Evolutionary conservation across 805 yeast species (phyloP), one percentile per base, ranked within the genome.

Genomic region (Grigorovia yakushimaensis): DNA sequence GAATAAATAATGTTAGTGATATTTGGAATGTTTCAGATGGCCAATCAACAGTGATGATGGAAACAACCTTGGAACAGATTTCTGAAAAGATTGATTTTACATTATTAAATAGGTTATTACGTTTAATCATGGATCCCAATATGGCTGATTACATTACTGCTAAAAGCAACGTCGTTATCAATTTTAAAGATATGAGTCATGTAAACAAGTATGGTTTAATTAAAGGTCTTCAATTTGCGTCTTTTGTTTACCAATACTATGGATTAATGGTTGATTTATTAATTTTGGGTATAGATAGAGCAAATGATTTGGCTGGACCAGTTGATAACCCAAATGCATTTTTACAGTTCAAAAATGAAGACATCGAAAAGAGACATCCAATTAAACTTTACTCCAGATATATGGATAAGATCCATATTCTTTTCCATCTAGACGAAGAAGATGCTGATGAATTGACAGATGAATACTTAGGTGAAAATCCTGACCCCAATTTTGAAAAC

Each of bases 61-160:
- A 89, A 59, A 78, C 95, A 0, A 69, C 78, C 0, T 64, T 93
- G 51, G 73, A 73, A 52, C 83, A 83, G 53, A 58, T 91, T 49
- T 74, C 89, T 0, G 96, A 91, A 52, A 89, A 88, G 56, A 79
- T 88, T 30, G 99, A 93, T 58, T 77, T 93, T 49, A 88, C 97
- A 0, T 68, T 93, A 46, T 68, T 93, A 50, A 93, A 91, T 62
- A 76, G 96, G 51, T 68, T 93, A 40, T 66, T 93, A 47, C 70
- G 95, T 46, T 72, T 93, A 50, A 74, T 93, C 38, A 79, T 88
- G 54, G 98, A 93, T 59, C 83, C 95, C 1, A 85, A 84, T 54
- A 78, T 93, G 57, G 98, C 98, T 3, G 98, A 93, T 65, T 93
- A 93, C 61, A 83, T 93, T 56, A 83, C 95, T 1, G 82, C 97